These are phyloP conservation scores for Aureobasidium sp. DNA, from an alignment of 2,329 filamentous ascomycete species.

Conservation along the genomic window DNA sequence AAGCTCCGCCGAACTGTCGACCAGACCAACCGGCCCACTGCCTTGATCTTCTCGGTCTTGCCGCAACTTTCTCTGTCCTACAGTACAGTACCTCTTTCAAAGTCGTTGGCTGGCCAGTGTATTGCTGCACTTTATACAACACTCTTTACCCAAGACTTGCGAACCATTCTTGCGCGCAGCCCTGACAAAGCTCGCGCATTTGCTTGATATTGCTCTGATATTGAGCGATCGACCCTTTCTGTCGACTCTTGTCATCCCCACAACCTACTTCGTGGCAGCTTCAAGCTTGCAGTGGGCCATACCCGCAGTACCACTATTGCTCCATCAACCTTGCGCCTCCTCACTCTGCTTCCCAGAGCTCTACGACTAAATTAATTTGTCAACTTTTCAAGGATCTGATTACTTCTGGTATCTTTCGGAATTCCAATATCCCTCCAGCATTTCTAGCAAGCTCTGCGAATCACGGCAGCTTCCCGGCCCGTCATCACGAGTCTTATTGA, in stretches of 20 bases:
- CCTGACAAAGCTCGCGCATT: not conserved
- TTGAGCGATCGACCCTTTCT: constrained; percentile 7
- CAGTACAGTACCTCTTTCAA: constrained; percentile 1
- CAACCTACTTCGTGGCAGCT: constrained; percentile 1
- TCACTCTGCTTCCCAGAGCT: not conserved
- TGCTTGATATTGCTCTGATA: constrained; percentile 9
- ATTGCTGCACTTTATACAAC: constrained; percentile 7
- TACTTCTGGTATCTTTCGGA: not conserved
- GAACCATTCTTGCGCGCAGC: not conserved
- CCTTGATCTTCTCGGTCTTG: constrained; percentile 12
- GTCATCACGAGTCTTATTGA: not conserved
- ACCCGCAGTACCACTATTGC: constrained; percentile 7
- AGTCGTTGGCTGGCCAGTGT: constrained; percentile 9
- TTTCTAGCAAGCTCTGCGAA: constrained; percentile 7
- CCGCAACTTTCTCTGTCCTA: constrained; percentile 11
- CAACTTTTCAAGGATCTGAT: constrained; percentile 1
- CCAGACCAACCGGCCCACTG: constrained; percentile 2
- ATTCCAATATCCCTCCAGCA: not conserved
- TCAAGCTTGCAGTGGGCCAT: constrained; percentile 7
- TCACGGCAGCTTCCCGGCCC: constrained; percentile 6
- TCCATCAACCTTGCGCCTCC: constrained; percentile 8
- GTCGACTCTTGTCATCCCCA: constrained; percentile 6
- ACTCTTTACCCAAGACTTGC: not conserved
- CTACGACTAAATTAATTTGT: constrained; percentile 3
- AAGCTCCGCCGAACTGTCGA: constrained; percentile 10